phyloP scores from a whole-genome alignment of 139 green algal genomes.

The Chlorella vulgaris region DNA sequence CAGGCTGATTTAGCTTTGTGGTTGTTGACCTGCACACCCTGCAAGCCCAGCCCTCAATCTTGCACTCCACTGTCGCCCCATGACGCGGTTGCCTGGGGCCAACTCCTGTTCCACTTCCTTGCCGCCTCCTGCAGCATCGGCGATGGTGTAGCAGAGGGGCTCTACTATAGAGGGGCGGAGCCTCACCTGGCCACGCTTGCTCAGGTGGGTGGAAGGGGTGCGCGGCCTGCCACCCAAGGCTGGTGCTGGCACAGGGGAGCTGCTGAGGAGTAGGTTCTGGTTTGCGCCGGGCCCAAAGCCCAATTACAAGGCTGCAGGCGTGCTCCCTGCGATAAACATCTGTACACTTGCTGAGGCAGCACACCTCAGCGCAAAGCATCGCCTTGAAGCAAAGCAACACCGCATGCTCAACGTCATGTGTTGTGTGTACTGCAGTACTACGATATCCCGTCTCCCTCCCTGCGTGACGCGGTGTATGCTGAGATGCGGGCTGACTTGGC shows the following conservation, averaged over 20 bases:
- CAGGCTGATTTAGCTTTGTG: not conserved
- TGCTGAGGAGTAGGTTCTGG: too few relatives aligned
- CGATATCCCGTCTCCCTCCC: not conserved
- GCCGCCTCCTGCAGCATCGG: not conserved
- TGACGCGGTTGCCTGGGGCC: too few relatives aligned
- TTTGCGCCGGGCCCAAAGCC: too few relatives aligned
- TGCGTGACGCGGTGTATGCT: not conserved
- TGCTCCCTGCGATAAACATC: too few relatives aligned
- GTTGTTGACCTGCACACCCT: not conserved
- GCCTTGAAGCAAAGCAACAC: too few relatives aligned
- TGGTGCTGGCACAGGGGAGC: too few relatives aligned
- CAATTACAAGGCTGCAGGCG: too few relatives aligned
- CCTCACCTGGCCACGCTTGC: not conserved
- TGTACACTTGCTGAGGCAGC: not conserved
- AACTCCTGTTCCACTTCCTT: too few relatives aligned
- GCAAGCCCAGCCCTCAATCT: not conserved
- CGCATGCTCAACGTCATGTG: too few relatives aligned
- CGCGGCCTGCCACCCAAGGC: too few relatives aligned
- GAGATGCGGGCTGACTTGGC: not conserved
- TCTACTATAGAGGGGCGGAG: constrained; percentile 13
- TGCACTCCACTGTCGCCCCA: not conserved
- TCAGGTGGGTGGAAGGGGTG: not conserved
- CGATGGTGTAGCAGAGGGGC: not conserved
- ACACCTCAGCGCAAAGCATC: too few relatives aligned
- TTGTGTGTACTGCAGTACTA: not conserved